These are phyloP conservation scores for Erysimum cheiri DNA, from an alignment of 441 rosid species.

Conservation along the genomic window DNA sequence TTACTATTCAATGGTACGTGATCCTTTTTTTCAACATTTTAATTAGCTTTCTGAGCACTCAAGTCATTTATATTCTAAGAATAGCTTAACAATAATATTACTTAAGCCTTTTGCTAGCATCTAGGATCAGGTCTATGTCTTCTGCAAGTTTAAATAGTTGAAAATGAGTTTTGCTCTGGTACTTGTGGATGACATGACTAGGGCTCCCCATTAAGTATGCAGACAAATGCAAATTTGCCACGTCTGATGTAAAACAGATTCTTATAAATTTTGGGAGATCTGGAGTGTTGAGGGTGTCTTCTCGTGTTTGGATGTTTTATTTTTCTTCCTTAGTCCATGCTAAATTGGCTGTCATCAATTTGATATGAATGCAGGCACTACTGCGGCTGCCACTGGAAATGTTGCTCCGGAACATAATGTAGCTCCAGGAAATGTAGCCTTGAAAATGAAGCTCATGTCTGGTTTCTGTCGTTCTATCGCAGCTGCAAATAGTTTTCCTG, in stretches of 20 bases:
- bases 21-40: conserved; percentile 16
- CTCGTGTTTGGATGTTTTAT: conserved; percentile 24
- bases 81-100: conserved; percentile 9
- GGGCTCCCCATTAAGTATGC: conserved; percentile 24
- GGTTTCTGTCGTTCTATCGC: conserved; percentile 81
- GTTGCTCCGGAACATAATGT: conserved; percentile 69
- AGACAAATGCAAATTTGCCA: conserved; percentile 30
- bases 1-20: conserved; percentile 76
- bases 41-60: conserved; percentile 15
- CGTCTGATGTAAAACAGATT: conserved; percentile 16
- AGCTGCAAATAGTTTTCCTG: conserved; percentile 94
- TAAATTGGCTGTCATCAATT: conserved; percentile 31
- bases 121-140: conserved; percentile 20
- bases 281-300: conserved; percentile 21
- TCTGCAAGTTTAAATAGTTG: conserved; percentile 18
- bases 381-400: conserved; percentile 63
- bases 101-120: conserved; percentile 2
- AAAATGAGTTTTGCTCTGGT: conserved; percentile 15
- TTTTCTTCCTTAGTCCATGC: conserved; percentile 14
- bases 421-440: conserved; percentile 70
- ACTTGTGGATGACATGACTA: conserved; percentile 25
- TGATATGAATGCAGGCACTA: conserved; percentile 61
- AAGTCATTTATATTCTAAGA: conserved; percentile 9
- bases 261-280: conserved; percentile 5
- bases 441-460: conserved; percentile 82